Evolutionary conservation across 768 basidiomycete genomes (phyloP).

Genomic region (Boletus rufocinnamomeus): DNA sequence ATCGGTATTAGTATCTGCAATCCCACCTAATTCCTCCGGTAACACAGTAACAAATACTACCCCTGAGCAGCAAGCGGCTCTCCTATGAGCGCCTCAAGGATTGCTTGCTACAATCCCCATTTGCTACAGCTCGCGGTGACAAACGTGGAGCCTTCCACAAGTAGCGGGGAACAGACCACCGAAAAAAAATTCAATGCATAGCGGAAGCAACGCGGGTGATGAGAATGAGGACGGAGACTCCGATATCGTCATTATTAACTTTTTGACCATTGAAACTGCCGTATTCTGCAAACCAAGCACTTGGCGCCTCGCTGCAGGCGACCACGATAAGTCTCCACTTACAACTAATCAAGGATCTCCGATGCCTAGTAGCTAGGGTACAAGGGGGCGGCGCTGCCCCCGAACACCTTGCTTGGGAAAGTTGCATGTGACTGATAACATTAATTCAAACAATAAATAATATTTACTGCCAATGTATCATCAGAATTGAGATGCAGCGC

Average conservation of each 20-base stretch:
- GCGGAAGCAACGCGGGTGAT: neutral
- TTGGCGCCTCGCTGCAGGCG: neutral
- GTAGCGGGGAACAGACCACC: neutral
- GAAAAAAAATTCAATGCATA: neutral
- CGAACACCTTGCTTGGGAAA: too few species aligned
- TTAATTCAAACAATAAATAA: too few species aligned
- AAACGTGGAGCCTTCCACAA: neutral
- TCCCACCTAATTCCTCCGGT: slow-evolving; percentile 27
- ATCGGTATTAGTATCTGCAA: slow-evolving; percentile 38
- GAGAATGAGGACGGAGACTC: slow-evolving; percentile 42
- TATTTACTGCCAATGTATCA: too few species aligned
- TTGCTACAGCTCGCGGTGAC: slow-evolving; percentile 20
- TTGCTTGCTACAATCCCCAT: slow-evolving; percentile 38
- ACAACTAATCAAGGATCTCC: slow-evolving; percentile 20
- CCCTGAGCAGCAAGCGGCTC: slow-evolving; percentile 37
- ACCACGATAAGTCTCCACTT: neutral
- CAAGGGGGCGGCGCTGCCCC: too few species aligned
- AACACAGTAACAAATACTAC: slow-evolving; percentile 20
- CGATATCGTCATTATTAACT: slow-evolving; percentile 63
- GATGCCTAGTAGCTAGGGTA: slow-evolving; percentile 4
- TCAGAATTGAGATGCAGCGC: too few species aligned
- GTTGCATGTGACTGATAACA: too few species aligned
- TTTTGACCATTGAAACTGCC: slow-evolving; percentile 68
- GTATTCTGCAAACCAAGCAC: slow-evolving; percentile 42
- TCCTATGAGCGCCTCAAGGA: slow-evolving; percentile 54